These are phyloP conservation scores for Candida multigemmis DNA, from an alignment of 805 yeast species.

Conservation along the genomic window DNA sequence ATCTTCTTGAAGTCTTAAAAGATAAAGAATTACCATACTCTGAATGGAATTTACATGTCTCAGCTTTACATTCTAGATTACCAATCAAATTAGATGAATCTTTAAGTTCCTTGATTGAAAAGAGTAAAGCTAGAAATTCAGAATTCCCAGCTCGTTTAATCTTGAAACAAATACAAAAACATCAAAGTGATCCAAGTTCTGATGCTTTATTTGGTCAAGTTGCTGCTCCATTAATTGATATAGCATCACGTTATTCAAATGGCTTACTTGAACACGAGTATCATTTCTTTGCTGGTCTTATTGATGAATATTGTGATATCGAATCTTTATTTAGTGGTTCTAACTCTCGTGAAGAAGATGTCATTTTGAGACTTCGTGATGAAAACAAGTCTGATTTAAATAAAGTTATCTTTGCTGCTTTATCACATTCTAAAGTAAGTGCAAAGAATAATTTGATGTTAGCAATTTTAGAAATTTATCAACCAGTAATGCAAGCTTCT, in stretches of 20 bases:
- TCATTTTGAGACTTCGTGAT: constrained; percentile 79
- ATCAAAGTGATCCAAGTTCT: constrained; percentile 39
- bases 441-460: constrained; percentile 85
- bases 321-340: constrained; percentile 75
- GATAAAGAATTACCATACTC: constrained; percentile 83
- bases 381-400: constrained; percentile 69
- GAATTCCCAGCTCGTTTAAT: constrained; percentile 93
- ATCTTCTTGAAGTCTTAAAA: constrained; percentile 62
- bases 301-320: constrained; percentile 65
- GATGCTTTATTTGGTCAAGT: constrained; percentile 41
- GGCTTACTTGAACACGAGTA: constrained; percentile 85
- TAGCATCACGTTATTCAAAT: constrained; percentile 59
- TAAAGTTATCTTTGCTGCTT: constrained; percentile 61
- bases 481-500: constrained; percentile 65
- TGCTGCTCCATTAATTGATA: constrained; percentile 63
- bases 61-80: constrained; percentile 88
- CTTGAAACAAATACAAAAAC: constrained; percentile 59
- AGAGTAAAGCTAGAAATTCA: constrained; percentile 54
- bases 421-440: constrained; percentile 89
- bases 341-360: constrained; percentile 79
- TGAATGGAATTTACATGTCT: constrained; percentile 78
- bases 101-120: constrained; percentile 56
- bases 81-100: constrained; percentile 69
- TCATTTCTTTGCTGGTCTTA: constrained; percentile 56
- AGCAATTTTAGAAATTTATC: constrained; percentile 78